Conservation (phyloP, 768 basidiomycete genomes). For the Russula brevipes region DNA sequence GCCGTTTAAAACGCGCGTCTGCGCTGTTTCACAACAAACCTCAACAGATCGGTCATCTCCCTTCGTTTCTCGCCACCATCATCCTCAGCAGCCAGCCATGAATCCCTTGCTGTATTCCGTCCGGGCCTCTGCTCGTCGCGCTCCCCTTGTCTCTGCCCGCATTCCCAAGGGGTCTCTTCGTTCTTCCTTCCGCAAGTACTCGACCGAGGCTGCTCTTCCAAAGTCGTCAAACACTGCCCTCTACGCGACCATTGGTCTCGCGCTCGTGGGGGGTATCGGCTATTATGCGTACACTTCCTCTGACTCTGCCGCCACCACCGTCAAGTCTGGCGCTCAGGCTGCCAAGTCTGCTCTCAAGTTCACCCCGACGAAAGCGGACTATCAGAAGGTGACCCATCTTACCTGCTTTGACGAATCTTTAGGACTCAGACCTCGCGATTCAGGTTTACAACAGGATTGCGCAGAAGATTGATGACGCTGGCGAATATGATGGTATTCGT, state of each 20-base stretch:
- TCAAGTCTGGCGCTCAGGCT: constrained; percentile 57
- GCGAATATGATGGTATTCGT: constrained; percentile 77
- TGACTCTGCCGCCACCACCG: constrained; percentile 47
- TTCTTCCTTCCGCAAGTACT: constrained; percentile 50
- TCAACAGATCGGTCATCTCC: neutral
- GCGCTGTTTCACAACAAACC: neutral
- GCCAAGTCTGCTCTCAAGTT: constrained; percentile 65
- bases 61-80: neutral
- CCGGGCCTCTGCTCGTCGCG: constrained; percentile 23
- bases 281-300: constrained; percentile 54
- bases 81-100: constrained; percentile 10
- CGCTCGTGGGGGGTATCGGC: constrained; percentile 53
- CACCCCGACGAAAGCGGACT: constrained; percentile 75
- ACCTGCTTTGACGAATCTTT: neutral
- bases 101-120: constrained; percentile 15
- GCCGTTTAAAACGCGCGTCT: no score
- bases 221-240: constrained; percentile 54
- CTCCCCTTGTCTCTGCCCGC: constrained; percentile 20
- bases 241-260: constrained; percentile 56
- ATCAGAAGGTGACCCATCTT: constrained; percentile 64
- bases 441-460: constrained; percentile 91
- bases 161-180: constrained; percentile 29
- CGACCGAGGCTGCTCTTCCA: constrained; percentile 45
- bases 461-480: constrained; percentile 60
- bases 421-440: neutral